Percentiles rank a stretch among this genome's conserved stretches.
Conservation (phyloP, 1,284 basidiomycete genomes). For the Thelephora terrestris region DNA sequence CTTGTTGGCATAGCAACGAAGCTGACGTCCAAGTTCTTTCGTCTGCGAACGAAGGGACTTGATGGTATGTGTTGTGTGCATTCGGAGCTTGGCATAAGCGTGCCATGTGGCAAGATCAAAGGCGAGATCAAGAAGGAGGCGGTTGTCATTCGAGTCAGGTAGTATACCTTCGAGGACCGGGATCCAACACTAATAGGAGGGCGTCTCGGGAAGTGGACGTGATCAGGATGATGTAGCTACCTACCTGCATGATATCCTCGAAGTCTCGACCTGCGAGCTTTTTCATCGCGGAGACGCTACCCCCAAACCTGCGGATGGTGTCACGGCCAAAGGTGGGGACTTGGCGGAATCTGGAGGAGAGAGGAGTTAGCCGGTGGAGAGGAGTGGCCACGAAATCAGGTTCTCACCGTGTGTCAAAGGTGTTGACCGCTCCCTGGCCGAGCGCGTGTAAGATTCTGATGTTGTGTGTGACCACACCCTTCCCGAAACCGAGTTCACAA, state of each 20-base stretch:
- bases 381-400: constrained; percentile 1
- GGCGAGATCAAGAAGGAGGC: constrained; percentile 14
- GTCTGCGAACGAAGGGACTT: too few relatives aligned
- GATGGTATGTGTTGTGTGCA: constrained; percentile 21
- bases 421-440: constrained; percentile 4
- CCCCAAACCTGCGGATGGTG: too few relatives aligned
- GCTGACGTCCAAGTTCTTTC: too few relatives aligned
- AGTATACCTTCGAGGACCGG: constrained; percentile 23
- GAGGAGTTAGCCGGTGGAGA: too few relatives aligned
- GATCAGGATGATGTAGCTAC: too few relatives aligned
- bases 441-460: constrained; percentile 14
- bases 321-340: constrained; percentile 20
- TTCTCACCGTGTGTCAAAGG: constrained; percentile 13
- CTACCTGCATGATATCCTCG: too few relatives aligned
- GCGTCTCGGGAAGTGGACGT: too few relatives aligned
- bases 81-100: too few relatives aligned
- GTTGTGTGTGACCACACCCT: constrained; percentile 16
- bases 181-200: constrained; percentile 20
- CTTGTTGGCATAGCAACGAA: too few relatives aligned
- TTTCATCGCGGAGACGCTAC: too few relatives aligned
- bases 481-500: constrained; percentile 24
- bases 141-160: constrained; percentile 14
- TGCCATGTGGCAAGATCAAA: constrained; percentile 22
- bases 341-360: constrained; percentile 13
- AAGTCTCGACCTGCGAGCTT: too few relatives aligned